Base-by-base conservation (phyloP, 768 basidiomycete genomes). In the Phaeotremella skinneri region DNA sequence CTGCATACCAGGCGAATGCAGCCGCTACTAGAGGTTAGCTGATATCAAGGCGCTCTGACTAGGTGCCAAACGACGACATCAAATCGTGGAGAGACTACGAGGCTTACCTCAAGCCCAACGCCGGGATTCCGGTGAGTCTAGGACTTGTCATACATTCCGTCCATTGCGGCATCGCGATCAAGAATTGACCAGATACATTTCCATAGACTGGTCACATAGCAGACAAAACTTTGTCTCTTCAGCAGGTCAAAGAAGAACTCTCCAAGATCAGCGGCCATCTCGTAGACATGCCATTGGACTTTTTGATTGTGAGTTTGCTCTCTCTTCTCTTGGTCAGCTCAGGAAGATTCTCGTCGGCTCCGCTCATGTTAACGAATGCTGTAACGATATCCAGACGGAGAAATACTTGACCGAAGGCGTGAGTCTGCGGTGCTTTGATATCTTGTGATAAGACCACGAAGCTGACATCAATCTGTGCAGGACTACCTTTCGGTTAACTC, bases 11-110 rank as follows among this genome's bases (percentile, higher is more conserved):
- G 34, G 7, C 34, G 34, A 7, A 37, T 37, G 9, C 34, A 37
- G 34, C 17, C 9, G 17, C 34, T 7, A 37, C 9, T 7, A 7
- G 14, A 48, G 60, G 39, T 23, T 47, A 23, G 43, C 47, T 39
- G 45, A 54, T 29, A 37, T 14, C n/a, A 14, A 27, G 49, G 14
- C 49, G 7, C 20, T 50, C 23, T 4, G 21, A 27, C 5, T n/a
- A 62, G 61, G 61, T 73, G 14, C 91, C 91, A 2, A 87, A 85
- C 13, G 91, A 96, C 77, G 77, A 87, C 26, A 87, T 93, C 50
- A 82, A 85, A 61, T 81, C 82, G 56, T 92, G 89, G 90, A 78
- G 82, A 7, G 83, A 84, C 3, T 94, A 92, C 72, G 85, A 87
- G 52, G 88, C 52, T 23, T 76, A 72, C 45, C 62, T 74, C 2